These are phyloP conservation scores for Lasiosphaeria ovina DNA, from an alignment of 495 filamentous ascomycete genomes.

Conservation along the genomic window DNA sequence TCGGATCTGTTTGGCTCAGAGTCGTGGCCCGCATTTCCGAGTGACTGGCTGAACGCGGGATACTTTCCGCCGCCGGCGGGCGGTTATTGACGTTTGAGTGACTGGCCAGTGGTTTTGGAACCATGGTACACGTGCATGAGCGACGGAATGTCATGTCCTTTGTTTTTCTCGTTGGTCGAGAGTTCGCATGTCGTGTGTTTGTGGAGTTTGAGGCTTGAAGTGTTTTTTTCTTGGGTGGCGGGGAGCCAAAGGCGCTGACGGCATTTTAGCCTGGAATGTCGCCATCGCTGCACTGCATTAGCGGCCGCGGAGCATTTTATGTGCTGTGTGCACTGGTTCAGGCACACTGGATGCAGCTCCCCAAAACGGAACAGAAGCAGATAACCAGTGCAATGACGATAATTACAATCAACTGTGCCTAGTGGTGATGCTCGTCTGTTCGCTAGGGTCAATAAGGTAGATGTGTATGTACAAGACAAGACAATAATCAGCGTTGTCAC, in stretches of 20 bases:
- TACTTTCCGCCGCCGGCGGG: neutral
- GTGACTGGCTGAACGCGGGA: constrained; percentile 4
- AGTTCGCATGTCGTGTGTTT: neutral
- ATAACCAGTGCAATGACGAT: neutral
- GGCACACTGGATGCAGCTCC: neutral
- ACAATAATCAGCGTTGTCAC: constrained; percentile 7
- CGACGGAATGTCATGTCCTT: neutral
- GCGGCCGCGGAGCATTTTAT: neutral
- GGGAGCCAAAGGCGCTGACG: neutral
- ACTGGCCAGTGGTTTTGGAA: too few relatives aligned
- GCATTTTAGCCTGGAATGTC: constrained; percentile 20
- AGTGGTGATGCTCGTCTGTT: neutral
- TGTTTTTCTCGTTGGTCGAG: neutral
- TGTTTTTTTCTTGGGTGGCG: neutral
- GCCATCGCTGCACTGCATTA: constrained; percentile 17
- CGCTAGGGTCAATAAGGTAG: neutral
- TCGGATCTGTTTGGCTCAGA: constrained; percentile 24
- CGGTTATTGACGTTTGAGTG: too few relatives aligned
- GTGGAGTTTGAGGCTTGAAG: neutral
- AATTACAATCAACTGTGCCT: neutral
- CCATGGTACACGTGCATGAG: too few relatives aligned
- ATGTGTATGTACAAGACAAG: neutral
- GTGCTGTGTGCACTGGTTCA: neutral
- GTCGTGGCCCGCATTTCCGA: constrained; percentile 21
- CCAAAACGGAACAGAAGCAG: neutral